Evolutionary conservation across 225 moss, liverwort and hornwort species (phyloP).

Genomic region (Pseudisothecium myosuroides): DNA sequence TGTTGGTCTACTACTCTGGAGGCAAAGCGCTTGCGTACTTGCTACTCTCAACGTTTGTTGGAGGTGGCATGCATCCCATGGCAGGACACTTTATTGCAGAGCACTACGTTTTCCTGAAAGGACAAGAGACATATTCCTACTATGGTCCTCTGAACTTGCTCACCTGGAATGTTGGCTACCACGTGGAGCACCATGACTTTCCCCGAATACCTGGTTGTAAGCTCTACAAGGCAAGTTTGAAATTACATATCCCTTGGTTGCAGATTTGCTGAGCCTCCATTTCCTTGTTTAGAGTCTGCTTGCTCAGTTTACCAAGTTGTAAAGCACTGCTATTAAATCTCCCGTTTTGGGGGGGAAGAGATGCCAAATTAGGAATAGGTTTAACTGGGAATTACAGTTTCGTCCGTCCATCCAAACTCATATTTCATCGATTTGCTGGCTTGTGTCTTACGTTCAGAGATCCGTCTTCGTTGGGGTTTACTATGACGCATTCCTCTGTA

Average conservation of each 20-base stretch:
- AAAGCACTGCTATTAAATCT: neutral
- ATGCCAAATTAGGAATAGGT: neutral
- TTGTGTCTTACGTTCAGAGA: neutral
- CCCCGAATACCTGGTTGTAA: conserved; percentile 87
- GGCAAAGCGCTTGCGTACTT: conserved; percentile 73
- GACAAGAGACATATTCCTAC: conserved; percentile 96
- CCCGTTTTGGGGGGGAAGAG: neutral
- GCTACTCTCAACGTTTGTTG: conserved; percentile 78
- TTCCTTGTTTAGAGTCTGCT: neutral
- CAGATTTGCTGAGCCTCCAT: neutral
- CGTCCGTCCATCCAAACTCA: neutral
- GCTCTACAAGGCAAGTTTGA: conserved; percentile 39
- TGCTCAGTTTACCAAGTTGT: neutral
- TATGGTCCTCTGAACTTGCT: conserved; percentile 81
- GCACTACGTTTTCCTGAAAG: conserved; percentile 77
- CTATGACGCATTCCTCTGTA: neutral
- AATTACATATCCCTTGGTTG: neutral
- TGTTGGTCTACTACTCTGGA: conserved; percentile 46
- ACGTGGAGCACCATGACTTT: conserved; percentile 97
- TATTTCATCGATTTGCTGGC: neutral
- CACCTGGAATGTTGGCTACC: conserved; percentile 97
- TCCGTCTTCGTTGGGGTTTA: neutral
- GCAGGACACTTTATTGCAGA: conserved; percentile 97
- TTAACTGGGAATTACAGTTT: neutral
- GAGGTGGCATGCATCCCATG: conserved; percentile 91